phyloP scores from a whole-genome alignment of 441 rosid species.

The Adansonia gregorii region DNA sequence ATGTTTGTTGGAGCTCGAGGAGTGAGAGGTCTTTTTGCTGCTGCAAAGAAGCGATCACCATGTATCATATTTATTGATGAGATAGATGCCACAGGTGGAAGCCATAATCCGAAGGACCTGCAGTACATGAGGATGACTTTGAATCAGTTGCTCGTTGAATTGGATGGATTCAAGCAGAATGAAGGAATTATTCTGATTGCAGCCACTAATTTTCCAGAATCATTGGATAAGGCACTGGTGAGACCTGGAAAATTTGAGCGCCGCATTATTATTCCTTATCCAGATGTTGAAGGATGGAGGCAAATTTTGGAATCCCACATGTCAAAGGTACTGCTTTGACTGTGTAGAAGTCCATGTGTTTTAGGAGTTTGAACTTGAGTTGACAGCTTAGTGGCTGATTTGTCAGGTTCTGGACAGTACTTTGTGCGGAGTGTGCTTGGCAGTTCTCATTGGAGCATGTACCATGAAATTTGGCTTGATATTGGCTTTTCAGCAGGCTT shows the following conservation, averaged over 20 bases:
- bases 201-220: conserved; percentile 93
- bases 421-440: not conserved
- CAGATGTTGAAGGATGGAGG: conserved; percentile 91
- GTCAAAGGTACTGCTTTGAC: conserved; percentile 70
- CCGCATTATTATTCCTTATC: conserved; percentile 91
- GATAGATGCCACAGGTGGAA: conserved; percentile 95
- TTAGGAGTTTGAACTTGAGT: conserved; percentile 17
- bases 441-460: conserved; percentile 11
- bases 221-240: conserved; percentile 90
- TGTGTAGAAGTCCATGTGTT: not conserved
- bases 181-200: conserved; percentile 95
- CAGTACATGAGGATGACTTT: conserved; percentile 95
- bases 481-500: not conserved
- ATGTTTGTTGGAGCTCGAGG: conserved; percentile 98
- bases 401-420: not conserved
- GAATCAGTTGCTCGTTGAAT: conserved; percentile 90
- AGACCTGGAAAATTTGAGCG: conserved; percentile 98
- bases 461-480: conserved; percentile 8
- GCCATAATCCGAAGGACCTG: conserved; percentile 86
- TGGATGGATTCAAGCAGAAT: conserved; percentile 96
- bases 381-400: conserved; percentile 6
- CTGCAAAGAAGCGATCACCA: conserved; percentile 92
- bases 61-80: conserved; percentile 95
- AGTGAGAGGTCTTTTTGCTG: conserved; percentile 91
- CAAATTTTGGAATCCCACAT: conserved; percentile 91